These are phyloP conservation scores for Oryza meyeriana DNA, from an alignment of 176 grass and related monocot species.

Conservation along the genomic window DNA sequence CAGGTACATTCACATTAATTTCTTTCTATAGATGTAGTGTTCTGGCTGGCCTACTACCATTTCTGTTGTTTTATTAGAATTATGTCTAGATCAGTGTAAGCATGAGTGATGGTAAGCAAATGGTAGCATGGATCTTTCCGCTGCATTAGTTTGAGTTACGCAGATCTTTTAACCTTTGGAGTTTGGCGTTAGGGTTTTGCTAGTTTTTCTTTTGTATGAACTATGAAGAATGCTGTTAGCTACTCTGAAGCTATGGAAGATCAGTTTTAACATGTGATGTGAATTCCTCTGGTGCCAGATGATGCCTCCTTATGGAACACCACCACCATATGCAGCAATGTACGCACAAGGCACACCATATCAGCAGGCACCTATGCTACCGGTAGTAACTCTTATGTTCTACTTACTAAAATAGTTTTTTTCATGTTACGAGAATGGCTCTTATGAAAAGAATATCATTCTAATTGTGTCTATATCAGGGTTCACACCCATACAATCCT, in stretches of 20 bases:
- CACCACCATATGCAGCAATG: slow-evolving; percentile 55
- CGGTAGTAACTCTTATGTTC: slow-evolving; percentile 37
- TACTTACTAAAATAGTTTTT: slow-evolving; percentile 17
- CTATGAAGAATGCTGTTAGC: slow-evolving; percentile 4
- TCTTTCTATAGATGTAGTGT: slow-evolving; percentile 1
- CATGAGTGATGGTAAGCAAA: slow-evolving; percentile 3
- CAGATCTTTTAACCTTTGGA: slow-evolving; percentile 1
- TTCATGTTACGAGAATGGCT: background rate
- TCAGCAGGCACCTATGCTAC: slow-evolving; percentile 47
- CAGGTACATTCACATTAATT: slow-evolving; percentile 37
- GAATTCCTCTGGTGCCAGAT: slow-evolving; percentile 44
- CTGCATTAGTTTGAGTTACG: background rate
- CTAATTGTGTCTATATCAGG: slow-evolving; percentile 33
- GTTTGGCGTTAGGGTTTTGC: slow-evolving; percentile 22
- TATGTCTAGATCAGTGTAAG: slow-evolving; percentile 14
- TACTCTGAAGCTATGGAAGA: slow-evolving; percentile 25
- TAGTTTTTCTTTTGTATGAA: slow-evolving; percentile 27
- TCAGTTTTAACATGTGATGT: slow-evolving; percentile 32
- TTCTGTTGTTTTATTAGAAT: slow-evolving; percentile 13
- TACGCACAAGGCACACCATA: slow-evolving; percentile 60
- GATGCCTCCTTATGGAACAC: slow-evolving; percentile 54
- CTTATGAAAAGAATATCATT: background rate
- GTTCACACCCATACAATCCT: slow-evolving; percentile 55
- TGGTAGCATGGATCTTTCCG: slow-evolving; percentile 8
- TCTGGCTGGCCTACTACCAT: background rate